Conservation (phyloP, 345 rosid genomes). For the Eucalyptus curtisii region DNA sequence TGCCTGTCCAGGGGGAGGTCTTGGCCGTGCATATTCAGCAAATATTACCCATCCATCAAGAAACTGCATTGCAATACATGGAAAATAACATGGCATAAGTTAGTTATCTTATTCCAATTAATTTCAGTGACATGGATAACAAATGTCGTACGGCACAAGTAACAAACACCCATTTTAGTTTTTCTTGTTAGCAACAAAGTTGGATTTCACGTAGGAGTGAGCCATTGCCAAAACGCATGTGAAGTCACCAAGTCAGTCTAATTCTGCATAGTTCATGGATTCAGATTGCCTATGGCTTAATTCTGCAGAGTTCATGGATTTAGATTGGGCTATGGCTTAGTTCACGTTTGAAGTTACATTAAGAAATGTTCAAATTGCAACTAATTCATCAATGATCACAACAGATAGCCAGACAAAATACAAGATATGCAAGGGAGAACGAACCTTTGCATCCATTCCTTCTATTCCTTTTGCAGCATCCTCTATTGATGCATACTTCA, state of each 20-base stretch:
- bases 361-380: not conserved
- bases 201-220: not conserved
- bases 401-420: not conserved
- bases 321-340: not conserved
- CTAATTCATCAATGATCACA: not conserved
- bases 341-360: not conserved
- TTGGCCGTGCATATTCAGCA: slow-evolving; percentile 6
- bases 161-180: not conserved
- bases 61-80: not conserved
- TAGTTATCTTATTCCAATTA: not conserved
- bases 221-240: not conserved
- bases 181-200: not conserved
- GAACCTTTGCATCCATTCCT: slow-evolving; percentile 48
- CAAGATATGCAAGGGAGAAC: not conserved
- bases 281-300: not conserved
- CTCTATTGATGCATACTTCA: slow-evolving; percentile 20
- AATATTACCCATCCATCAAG: slow-evolving; percentile 3
- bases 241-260: not conserved
- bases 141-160: not conserved
- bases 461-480: slow-evolving; percentile 36
- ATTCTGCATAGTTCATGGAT: not conserved
- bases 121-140: not conserved
- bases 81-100: not conserved
- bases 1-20: slow-evolving; percentile 4
- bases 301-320: not conserved